Conservation (phyloP, 805 yeast species). For the Millerago galiae region DNA sequence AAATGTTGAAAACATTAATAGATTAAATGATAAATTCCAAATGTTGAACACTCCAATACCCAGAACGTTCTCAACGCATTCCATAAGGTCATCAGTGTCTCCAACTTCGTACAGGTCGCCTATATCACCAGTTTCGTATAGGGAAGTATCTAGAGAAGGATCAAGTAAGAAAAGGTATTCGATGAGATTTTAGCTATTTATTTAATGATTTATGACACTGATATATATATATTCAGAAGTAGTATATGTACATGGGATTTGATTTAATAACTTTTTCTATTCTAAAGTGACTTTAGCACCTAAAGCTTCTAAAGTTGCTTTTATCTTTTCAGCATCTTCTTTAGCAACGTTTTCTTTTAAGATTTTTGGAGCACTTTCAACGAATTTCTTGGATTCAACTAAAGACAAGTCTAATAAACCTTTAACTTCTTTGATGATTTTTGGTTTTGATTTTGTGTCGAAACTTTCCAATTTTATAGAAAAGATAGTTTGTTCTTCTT, state of each 20-base stretch:
- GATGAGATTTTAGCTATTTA: constrained; percentile 16
- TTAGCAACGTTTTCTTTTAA: constrained; percentile 93
- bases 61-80: constrained; percentile 3
- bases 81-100: too few relatives aligned
- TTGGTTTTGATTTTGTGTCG: constrained; percentile 93
- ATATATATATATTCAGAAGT: background rate
- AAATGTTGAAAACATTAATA: too few relatives aligned
- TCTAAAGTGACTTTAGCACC: constrained; percentile 93
- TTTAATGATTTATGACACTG: background rate
- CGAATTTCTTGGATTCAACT: constrained; percentile 96
- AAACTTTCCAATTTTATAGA: constrained; percentile 87
- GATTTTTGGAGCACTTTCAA: constrained; percentile 94
- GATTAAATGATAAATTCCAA: background rate
- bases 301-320: constrained; percentile 83
- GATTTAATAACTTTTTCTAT: constrained; percentile 30
- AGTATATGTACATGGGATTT: constrained; percentile 6
- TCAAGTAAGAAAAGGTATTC: constrained; percentile 17
- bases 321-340: constrained; percentile 97
- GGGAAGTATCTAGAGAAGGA: background rate
- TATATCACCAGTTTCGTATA: constrained; percentile 1
- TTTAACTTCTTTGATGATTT: constrained; percentile 96
- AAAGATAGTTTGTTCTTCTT: constrained; percentile 90
- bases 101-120: background rate
- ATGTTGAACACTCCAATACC: constrained; percentile 6
- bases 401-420: constrained; percentile 82